These are phyloP conservation scores for Carpinus fangiana DNA, from an alignment of 306 rosid genomes.

Conservation along the genomic window DNA sequence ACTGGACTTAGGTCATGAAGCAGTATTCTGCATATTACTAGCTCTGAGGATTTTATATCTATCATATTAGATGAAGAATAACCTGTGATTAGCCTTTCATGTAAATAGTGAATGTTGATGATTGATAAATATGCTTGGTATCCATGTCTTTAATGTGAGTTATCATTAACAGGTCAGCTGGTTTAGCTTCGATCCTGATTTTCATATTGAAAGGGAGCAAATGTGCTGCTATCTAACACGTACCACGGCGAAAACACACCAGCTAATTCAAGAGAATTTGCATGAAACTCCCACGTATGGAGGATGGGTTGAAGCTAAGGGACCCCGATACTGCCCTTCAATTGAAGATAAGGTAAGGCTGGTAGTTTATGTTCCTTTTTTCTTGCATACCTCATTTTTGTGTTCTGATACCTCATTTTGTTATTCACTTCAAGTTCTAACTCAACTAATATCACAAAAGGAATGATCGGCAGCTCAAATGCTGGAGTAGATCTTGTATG, in stretches of 20 bases:
- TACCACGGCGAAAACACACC: slow-evolving; percentile 84
- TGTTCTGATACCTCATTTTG: slow-evolving; percentile 8
- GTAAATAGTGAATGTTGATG: background rate
- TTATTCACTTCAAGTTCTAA: slow-evolving; percentile 20
- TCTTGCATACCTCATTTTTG: background rate
- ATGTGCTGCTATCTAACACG: slow-evolving; percentile 98
- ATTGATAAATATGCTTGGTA: slow-evolving; percentile 17
- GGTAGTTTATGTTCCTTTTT: background rate
- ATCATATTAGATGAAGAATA: slow-evolving; percentile 1
- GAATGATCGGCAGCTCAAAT: slow-evolving; percentile 4
- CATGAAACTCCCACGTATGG: slow-evolving; percentile 99
- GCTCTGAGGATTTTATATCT: slow-evolving; percentile 7
- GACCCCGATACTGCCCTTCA: slow-evolving; percentile 98
- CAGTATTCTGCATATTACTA: slow-evolving; percentile 12
- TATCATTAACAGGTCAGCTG: slow-evolving; percentile 76
- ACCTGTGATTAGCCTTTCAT: slow-evolving; percentile 15
- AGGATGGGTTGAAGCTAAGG: slow-evolving; percentile 98
- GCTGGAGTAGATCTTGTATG: background rate
- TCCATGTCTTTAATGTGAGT: slow-evolving; percentile 22
- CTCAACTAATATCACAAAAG: slow-evolving; percentile 11
- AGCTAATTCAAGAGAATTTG: slow-evolving; percentile 83
- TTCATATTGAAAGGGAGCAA: slow-evolving; percentile 91
- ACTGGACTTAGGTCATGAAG: background rate
- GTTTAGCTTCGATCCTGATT: slow-evolving; percentile 96
- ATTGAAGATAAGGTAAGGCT: slow-evolving; percentile 90